These are phyloP conservation scores for Capsicum pubescens DNA, from an alignment of 257 asterid species.

Conservation along the genomic window DNA sequence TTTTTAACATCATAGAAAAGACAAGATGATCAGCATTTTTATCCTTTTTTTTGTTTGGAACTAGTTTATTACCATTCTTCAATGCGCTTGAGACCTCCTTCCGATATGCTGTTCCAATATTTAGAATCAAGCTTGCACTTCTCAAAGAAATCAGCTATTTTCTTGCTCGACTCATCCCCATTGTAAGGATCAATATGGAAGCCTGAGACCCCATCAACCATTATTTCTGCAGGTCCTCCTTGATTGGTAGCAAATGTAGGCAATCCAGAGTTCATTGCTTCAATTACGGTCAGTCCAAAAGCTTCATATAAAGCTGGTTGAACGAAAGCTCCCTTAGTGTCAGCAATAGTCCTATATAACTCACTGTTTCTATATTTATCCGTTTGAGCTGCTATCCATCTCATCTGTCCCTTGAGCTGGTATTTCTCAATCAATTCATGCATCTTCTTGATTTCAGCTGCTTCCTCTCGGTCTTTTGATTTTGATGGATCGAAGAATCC, in stretches of 20 bases:
- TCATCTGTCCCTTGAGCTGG: conserved; percentile 74
- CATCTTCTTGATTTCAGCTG: conserved; percentile 84
- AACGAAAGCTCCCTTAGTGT: conserved; percentile 81
- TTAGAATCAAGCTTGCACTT: conserved; percentile 59
- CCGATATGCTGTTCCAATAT: conserved; percentile 68
- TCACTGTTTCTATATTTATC: conserved; percentile 77
- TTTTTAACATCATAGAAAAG: not conserved
- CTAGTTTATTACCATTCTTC: conserved; percentile 59
- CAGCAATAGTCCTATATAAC: conserved; percentile 79
- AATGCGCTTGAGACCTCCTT: conserved; percentile 69
- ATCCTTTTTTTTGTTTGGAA: not conserved
- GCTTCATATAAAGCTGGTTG: conserved; percentile 94
- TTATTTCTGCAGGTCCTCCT: conserved; percentile 93
- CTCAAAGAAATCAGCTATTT: conserved; percentile 75
- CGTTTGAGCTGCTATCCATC: conserved; percentile 95
- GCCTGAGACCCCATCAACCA: conserved; percentile 78
- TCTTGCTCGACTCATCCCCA: conserved; percentile 66
- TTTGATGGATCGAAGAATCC: conserved; percentile 82
- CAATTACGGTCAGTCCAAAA: conserved; percentile 82
- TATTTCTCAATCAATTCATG: conserved; percentile 65
- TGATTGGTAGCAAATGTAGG: conserved; percentile 93
- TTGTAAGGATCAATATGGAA: conserved; percentile 80
- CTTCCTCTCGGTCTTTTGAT: conserved; percentile 85
- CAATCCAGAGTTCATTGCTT: conserved; percentile 88
- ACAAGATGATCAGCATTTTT: not conserved